These are phyloP conservation scores for Dinochytrium kinnereticum DNA, from an alignment of 371 early-diverging fungal genomes.

Conservation along the genomic window DNA sequence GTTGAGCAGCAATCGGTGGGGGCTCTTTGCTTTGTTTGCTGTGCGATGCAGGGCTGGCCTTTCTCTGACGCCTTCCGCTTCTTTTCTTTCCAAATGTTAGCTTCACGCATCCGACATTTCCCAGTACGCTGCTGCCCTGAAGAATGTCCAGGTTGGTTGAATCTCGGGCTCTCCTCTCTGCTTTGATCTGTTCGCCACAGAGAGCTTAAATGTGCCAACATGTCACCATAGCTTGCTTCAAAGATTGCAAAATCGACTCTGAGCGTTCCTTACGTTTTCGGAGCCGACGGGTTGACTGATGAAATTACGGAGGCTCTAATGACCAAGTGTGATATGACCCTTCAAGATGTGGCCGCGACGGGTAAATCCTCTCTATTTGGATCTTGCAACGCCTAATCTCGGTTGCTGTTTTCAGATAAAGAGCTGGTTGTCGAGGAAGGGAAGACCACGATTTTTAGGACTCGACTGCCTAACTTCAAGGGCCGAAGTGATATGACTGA, in stretches of 20 bases:
- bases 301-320: background rate
- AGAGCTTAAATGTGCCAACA: background rate
- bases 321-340: background rate
- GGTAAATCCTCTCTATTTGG: conserved; percentile 13
- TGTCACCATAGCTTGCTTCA: conserved; percentile 13
- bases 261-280: conserved; percentile 24
- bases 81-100: background rate
- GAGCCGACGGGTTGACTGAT: conserved; percentile 12
- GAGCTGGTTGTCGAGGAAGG: too few relatives aligned
- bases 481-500: background rate
- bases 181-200: too few relatives aligned
- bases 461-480: background rate
- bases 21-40: background rate
- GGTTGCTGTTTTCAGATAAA: too few relatives aligned
- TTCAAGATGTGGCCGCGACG: background rate
- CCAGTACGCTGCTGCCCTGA: conserved; percentile 14
- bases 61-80: background rate
- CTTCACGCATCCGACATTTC: conserved; percentile 28
- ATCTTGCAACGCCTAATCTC: too few relatives aligned
- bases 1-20: conserved; percentile 25
- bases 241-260: conserved; percentile 11
- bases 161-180: too few relatives aligned
- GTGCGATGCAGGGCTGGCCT: background rate
- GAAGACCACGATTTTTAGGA: background rate
- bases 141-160: conserved; percentile 14